Base-by-base conservation (phyloP, 2,329 filamentous ascomycete species). In the Pezicula radicicola region DNA sequence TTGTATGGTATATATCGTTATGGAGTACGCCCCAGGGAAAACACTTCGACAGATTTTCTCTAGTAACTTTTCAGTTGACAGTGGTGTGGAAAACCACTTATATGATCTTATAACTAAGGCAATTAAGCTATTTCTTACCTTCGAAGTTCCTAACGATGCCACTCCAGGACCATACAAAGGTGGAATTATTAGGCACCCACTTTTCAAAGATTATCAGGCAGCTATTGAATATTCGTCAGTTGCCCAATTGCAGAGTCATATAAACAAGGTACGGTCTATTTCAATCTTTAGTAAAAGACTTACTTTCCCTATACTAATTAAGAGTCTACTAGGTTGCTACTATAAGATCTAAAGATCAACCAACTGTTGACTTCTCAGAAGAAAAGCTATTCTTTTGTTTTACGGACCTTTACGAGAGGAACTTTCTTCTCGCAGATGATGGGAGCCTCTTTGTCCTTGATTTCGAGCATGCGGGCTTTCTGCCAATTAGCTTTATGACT, bases 181-280 rank as follows among this genome's bases (percentile, higher is more conserved):
- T 12, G 55, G 49, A 13, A 49, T 36, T 21, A 57, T 59, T 43
- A 39, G 39, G 39, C 57, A 59, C 49, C 21, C 44, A 5, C 41
- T 59, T 27, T 59, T 59, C 36, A 48, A 53, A 40, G 48, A 58
- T 46, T 15, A 16, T 8, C 8, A 21, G 13, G 48, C 51, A n/a
- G 21, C 25, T 33, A 21, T 46, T 7, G 16, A 37, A n/a, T 51
- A 51, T 27, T 18, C 25, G 3, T 51, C 48, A 39, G 48, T 42
- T 13, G 9, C 6, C 13, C 15, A 50, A 18, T 27, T 53, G 15
- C 39, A 53, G 30, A 21, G 15, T 18, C 44, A 37, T 16, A 37
- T 37, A 37, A 37, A 15, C 35, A 16, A 15, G 16, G 35, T 6
- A 16, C 35, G 12, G 6, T 37, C n/a, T 37, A 37, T 36, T 37